Percentiles rank a stretch among this genome's conserved stretches.
Evolutionary conservation across 2,329 filamentous ascomycete genomes (phyloP).

Genomic region (Sporothrix brasiliensis): DNA sequence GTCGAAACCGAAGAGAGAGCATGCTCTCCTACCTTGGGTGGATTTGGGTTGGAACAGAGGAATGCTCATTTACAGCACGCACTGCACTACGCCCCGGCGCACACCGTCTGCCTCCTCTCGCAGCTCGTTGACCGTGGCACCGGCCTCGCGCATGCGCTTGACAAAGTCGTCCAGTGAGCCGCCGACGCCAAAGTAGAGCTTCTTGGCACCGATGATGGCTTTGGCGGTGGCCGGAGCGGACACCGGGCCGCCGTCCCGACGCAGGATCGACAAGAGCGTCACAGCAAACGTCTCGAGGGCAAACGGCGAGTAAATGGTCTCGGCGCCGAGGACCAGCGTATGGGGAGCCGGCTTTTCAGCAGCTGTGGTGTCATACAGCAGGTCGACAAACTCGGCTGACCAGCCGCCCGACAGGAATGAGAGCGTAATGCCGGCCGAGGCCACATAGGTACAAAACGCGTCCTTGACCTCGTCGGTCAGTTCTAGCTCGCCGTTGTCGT

Average conservation of each 20-base stretch:
- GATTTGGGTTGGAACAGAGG: no score
- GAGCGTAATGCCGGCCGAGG: constrained; percentile 55
- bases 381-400: constrained; percentile 64
- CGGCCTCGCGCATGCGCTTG: constrained; percentile 53
- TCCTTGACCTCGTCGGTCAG: constrained; percentile 60
- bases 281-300: constrained; percentile 70
- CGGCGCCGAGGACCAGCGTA: constrained; percentile 69
- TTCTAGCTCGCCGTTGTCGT: constrained; percentile 65
- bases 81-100: constrained; percentile 62
- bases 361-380: constrained; percentile 52
- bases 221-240: constrained; percentile 52
- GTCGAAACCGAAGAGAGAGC: no score
- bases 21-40: no score
- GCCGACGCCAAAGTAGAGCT: constrained; percentile 81
- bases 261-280: constrained; percentile 63
- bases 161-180: constrained; percentile 79
- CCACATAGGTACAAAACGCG: constrained; percentile 61
- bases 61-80: constrained; percentile 42
- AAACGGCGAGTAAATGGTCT: constrained; percentile 81
- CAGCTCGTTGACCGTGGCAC: constrained; percentile 54
- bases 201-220: constrained; percentile 74
- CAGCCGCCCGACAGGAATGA: constrained; percentile 76
- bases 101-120: constrained; percentile 65
- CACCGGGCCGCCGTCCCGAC: constrained; percentile 38
- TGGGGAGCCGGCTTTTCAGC: not conserved